Evolutionary conservation across 345 rosid species (phyloP).

Genomic region (Acer negundo): DNA sequence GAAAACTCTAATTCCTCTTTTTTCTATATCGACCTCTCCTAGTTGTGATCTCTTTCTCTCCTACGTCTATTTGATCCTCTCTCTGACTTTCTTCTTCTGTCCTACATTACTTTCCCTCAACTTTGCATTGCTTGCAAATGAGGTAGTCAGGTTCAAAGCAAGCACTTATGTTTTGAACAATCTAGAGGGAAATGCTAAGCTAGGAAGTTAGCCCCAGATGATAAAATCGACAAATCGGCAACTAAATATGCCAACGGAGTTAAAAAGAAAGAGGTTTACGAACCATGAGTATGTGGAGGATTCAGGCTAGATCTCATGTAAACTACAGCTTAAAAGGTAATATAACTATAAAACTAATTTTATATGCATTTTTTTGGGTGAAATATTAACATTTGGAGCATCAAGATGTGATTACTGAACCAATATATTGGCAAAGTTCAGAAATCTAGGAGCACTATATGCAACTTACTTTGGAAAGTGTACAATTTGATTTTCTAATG

Average conservation of each 20-base stretch:
- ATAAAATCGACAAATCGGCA: neutral
- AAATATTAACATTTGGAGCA: neutral
- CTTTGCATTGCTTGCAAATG: neutral
- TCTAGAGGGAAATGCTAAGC: neutral
- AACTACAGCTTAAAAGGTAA: neutral
- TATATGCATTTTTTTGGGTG: neutral
- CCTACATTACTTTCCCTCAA: too few species aligned
- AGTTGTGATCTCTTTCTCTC: too few species aligned
- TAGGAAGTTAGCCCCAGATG: neutral
- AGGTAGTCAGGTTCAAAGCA: neutral
- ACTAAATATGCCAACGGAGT: neutral
- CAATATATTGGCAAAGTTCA: neutral
- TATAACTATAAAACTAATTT: neutral
- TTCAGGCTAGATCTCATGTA: neutral
- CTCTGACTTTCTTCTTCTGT: too few species aligned
- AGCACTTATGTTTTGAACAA: neutral
- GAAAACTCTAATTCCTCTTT: too few species aligned
- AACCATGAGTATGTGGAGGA: neutral
- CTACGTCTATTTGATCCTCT: too few species aligned
- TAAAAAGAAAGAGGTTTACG: neutral
- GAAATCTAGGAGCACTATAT: neutral
- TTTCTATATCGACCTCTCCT: too few species aligned
- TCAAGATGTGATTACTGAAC: neutral
- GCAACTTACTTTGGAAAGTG: neutral
- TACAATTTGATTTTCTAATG: neutral